These are phyloP conservation scores for Maudiozyma bulderi DNA, from an alignment of 805 yeast genomes.

Conservation along the genomic window DNA sequence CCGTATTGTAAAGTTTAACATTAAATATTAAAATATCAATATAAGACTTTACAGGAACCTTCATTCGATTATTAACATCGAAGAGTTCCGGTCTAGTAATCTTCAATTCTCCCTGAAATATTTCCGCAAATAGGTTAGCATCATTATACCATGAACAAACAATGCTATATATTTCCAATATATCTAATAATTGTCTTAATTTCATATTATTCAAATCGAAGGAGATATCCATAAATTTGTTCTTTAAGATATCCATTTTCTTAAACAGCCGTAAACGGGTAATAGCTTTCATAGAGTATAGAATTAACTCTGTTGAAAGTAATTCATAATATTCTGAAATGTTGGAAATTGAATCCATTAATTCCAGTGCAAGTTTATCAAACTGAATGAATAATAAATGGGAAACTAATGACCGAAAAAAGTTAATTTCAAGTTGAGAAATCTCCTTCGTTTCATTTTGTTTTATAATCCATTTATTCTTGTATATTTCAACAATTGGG, in stretches of 20 bases:
- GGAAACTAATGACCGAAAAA: constrained; percentile 15
- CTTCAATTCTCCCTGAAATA: constrained; percentile 14
- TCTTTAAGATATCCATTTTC: background rate
- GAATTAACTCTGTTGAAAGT: constrained; percentile 5
- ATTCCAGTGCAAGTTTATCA: constrained; percentile 12
- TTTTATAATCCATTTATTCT: constrained; percentile 24
- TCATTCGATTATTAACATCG: constrained; percentile 17
- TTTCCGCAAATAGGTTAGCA: constrained; percentile 7
- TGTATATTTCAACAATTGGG: constrained; percentile 25
- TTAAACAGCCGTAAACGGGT: constrained; percentile 8
- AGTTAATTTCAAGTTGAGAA: constrained; percentile 17
- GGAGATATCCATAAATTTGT: background rate
- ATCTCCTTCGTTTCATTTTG: constrained; percentile 1
- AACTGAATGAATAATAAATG: constrained; percentile 22
- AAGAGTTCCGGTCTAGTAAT: constrained; percentile 12
- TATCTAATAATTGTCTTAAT: constrained; percentile 9
- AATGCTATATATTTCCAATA: constrained; percentile 5
- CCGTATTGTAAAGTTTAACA: constrained; percentile 11
- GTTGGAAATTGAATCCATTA: constrained; percentile 4
- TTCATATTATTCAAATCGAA: constrained; percentile 4
- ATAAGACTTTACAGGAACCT: constrained; percentile 15
- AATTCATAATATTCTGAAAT: constrained; percentile 6
- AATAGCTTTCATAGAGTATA: constrained; percentile 10
- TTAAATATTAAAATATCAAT: constrained; percentile 25
- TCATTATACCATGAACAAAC: constrained; percentile 10